A percentile compares a stretch with the other conserved stretches of the same genome.
Evolutionary conservation across 2,329 filamentous ascomycete genomes (phyloP).

Genomic region (Neocatenulostroma microsporum): DNA sequence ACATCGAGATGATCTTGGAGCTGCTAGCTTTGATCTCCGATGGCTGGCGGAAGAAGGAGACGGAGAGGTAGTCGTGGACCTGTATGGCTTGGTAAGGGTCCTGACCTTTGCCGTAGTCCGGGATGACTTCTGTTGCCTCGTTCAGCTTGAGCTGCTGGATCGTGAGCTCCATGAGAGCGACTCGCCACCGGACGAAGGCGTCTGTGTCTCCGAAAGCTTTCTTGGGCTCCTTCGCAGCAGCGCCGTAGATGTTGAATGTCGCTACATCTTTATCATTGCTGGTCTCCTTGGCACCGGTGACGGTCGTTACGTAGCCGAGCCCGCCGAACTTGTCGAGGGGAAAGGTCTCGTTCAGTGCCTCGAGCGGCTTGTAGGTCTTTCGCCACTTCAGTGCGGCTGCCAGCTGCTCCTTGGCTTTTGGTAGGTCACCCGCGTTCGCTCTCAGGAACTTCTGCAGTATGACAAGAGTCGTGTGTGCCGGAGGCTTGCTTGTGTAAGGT

Average conservation of each 20-base stretch:
- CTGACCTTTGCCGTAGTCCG: slow-evolving; percentile 54
- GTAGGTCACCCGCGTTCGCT: slow-evolving; percentile 71
- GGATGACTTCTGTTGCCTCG: slow-evolving; percentile 61
- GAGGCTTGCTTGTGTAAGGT: slow-evolving; percentile 14
- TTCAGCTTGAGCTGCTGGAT: slow-evolving; percentile 65
- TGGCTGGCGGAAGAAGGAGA: slow-evolving; percentile 79
- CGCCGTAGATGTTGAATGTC: slow-evolving; percentile 91
- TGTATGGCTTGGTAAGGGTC: slow-evolving; percentile 90
- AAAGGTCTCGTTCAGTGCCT: slow-evolving; percentile 55
- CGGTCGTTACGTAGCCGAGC: slow-evolving; percentile 72
- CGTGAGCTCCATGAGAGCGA: slow-evolving; percentile 82
- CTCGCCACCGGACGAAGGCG: slow-evolving; percentile 81
- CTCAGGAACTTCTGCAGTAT: slow-evolving; percentile 90
- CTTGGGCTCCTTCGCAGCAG: slow-evolving; percentile 69
- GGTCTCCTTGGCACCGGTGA: slow-evolving; percentile 49
- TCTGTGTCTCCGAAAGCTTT: slow-evolving; percentile 73
- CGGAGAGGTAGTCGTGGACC: slow-evolving; percentile 84
- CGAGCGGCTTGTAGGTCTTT: slow-evolving; percentile 62
- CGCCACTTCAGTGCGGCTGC: slow-evolving; percentile 75
- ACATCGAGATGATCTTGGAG: slow-evolving; percentile 71
- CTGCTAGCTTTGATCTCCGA: slow-evolving; percentile 67
- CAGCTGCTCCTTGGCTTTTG: slow-evolving; percentile 70
- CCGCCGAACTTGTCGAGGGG: slow-evolving; percentile 63
- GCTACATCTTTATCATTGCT: slow-evolving; percentile 56
- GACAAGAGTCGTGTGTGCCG: slow-evolving; percentile 67